Evolutionary conservation across 2,329 filamentous ascomycete species (phyloP), one percentile per base, ranked within the genome.

Genomic region (Verruconis gallopava): DNA sequence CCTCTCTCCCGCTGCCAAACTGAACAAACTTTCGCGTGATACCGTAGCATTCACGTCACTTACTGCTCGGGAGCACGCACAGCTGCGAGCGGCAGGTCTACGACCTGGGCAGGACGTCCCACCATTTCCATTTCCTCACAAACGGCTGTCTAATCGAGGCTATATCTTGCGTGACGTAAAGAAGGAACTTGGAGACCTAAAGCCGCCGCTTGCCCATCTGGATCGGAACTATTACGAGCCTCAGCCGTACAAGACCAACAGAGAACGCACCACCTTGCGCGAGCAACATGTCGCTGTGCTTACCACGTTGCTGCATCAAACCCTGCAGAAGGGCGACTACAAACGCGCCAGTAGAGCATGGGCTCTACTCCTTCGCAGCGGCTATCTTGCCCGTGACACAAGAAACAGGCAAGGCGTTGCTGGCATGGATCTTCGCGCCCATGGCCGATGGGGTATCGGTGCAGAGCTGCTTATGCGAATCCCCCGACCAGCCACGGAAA

Each of bases 401-500:
- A 70, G 75, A 37, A 72, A 70, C 38, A 64, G 78, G 18, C 22
- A 28, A 21, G 54, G 62, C 44, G 76, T 75, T 3, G 58, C 60
- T 37, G 62, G 64, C 4, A 66, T 88, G 15, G 85, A 94, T 55
- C 58, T 89, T 37, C 73, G 85, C 30, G 67, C 66, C 15, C 71
- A 79, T 52, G 72, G 75, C 25, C 71, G 81, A 49, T 95, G 88
- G 89, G 79, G 79, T 12, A 71, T 94, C 35, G 86, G 85, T 1
- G 85, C 84, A 2, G 88, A 94, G 61, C 74, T 95, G 15, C 62
- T 94, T 43, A 76, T 93, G 62, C 73, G 81, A 12, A 47, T 57
- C 45, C 13, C 61, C 61, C 48, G 57, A 45, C 21, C 42, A 38
- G n/a, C 25, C 25, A 30, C 6, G n/a, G 25, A n/a, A 9, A 30